Evolutionary conservation across 768 basidiomycete species (phyloP).

Genomic region (Phanerochaete carnosa): DNA sequence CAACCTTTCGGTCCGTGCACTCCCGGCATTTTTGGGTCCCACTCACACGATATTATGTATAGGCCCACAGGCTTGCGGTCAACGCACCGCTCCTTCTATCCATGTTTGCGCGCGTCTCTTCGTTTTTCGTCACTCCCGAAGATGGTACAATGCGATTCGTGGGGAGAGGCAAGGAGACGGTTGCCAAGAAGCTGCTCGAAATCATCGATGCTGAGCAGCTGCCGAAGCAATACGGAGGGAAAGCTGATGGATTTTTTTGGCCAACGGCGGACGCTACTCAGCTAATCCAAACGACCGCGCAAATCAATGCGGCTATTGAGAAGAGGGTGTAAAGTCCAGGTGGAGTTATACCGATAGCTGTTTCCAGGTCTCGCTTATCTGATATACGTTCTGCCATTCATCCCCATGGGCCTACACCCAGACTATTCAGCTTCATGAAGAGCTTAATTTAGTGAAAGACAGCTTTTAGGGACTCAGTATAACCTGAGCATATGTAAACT

Average conservation of each 20-base stretch:
- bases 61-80: constrained; percentile 77
- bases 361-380: too few relatives aligned
- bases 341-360: too few relatives aligned
- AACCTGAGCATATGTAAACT: too few relatives aligned
- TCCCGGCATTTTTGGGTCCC: not conserved
- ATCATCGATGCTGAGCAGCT: constrained; percentile 54
- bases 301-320: too few relatives aligned
- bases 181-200: constrained; percentile 57
- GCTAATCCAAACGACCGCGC: too few relatives aligned
- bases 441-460: too few relatives aligned
- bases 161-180: constrained; percentile 55
- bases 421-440: too few relatives aligned
- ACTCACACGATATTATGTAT: not conserved
- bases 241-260: constrained; percentile 45
- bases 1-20: constrained; percentile 58
- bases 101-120: constrained; percentile 63
- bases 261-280: too few relatives aligned
- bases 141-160: constrained; percentile 46
- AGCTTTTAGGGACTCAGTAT: too few relatives aligned
- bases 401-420: too few relatives aligned
- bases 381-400: too few relatives aligned
- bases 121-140: constrained; percentile 56
- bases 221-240: constrained; percentile 71
- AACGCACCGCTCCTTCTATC: constrained; percentile 83
- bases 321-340: too few relatives aligned